Evolutionary conservation across 768 basidiomycete genomes (phyloP), one percentile per base, ranked within the genome.

Genomic region (Butyriboletus loyo): DNA sequence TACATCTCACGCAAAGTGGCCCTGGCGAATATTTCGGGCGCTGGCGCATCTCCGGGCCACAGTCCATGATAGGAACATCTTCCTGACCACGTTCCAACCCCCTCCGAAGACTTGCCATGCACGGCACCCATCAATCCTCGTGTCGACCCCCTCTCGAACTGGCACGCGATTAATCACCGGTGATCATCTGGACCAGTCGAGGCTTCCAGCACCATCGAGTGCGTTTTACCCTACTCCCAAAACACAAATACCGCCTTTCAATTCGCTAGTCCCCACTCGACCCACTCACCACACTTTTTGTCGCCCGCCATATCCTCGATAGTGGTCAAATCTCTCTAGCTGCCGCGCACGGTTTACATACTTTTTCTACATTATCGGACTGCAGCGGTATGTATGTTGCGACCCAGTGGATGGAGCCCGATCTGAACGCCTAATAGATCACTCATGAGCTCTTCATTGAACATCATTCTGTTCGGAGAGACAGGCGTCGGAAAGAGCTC

Each of bases 381-480:
- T 3, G n/a, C 38, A 28, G 31, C 9, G 50, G 62, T 62, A 49
- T 13, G 62, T 48, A 15, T 41, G 8, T 32, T 46, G 30, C 34
- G 22, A 50, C 21, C 22, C 10, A 27, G 25, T 43, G 19, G 62
- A 61, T 54, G 44, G 17, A 17, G 8, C 6, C 36, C 45, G 59
- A 64, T 63, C 63, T 63, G n/a, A 63, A 22, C 25, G 14, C 11
- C 28, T 17, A 31, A 53, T 45, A 63, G 62, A 49, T 21, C 41
- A 46, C 21, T 14, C 57, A 64, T 66, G 62, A 46, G 49, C 36
- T 32, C 57, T 28, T 55, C 59, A 34, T 44, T 66, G 44, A 78
- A 78, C 52, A 63, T 77, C 48, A 66, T 78, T 37, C 36, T 78
- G 2, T 78, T 78, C 49, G 77, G 77, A 7, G 76, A 77, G 57